Base-by-base conservation (phyloP, 2,329 filamentous ascomycete species). In the Aureobasidium lini region DNA sequence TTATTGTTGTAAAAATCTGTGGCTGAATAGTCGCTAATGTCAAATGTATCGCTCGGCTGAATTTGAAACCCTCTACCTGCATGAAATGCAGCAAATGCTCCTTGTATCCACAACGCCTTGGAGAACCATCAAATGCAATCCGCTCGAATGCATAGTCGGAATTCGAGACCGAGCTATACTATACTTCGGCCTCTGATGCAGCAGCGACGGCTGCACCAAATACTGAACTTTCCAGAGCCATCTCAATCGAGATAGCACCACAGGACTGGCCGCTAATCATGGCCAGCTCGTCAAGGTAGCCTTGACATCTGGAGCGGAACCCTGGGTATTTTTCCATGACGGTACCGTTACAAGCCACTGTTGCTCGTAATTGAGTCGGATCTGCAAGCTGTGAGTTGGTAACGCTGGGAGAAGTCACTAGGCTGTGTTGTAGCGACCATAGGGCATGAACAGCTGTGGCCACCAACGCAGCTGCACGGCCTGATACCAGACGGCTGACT, bases 291-390 rank as follows among this genome's bases (percentile, higher is more conserved):
- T 90, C 77, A 48, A 92, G 73, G 65, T 84, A 84, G 6, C 69
- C 69, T 70, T 92, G 88, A 66, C 85, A 86, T 43, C 75, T 78
- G 34, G 71, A 72, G 23, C 81, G 76, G 70, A 90, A 93, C 7
- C 77, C 76, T 0, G 89, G 88, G 68, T 92, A 93, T 66, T 86
- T 85, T 72, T 92, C 88, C 54, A 92, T 85, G 52, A 93, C 87
- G 31, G 85, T 88, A 46, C 89, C 89, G 68, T 90, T 91, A 72
- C 87, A 92, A 3, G 87, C 87, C n/a, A 93, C 76, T 42, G 75
- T 75, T 32, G 47, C 31, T 50, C 11, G 37, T 29, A 11, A 8
- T 34, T 31, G 36, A 13, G 34, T 10, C 16, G 34, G 18, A 1
- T 28, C 16, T 5, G 39, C 32, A 32, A 42, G 36, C 37, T 49